Percentiles rank a stretch among this genome's conserved stretches.
Conservation (phyloP, 2,329 filamentous ascomycete species). For the Daldinia sp. region DNA sequence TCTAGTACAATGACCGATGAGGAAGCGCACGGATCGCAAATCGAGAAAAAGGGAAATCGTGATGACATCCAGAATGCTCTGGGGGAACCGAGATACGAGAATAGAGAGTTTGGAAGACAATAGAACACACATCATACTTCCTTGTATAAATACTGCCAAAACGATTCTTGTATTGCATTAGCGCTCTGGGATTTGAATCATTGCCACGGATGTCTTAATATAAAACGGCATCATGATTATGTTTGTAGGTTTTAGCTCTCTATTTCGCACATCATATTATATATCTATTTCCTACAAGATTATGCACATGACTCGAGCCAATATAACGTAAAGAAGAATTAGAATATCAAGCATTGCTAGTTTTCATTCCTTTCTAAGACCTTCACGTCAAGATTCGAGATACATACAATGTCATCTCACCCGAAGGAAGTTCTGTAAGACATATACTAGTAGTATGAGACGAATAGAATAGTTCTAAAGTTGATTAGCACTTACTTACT, state of each 20-base stretch:
- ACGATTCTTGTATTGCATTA: background rate
- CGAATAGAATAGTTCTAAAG: no score
- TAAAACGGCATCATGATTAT: background rate
- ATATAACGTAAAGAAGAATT: no score
- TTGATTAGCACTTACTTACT: no score
- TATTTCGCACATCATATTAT: background rate
- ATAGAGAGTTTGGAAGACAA: slow-evolving; percentile 21
- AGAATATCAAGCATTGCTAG: no score
- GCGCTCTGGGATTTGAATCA: background rate
- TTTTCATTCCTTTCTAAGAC: no score
- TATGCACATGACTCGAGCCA: no score
- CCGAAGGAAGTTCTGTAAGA: no score
- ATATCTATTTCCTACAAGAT: no score
- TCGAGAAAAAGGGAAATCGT: slow-evolving; percentile 22
- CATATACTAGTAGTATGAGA: no score
- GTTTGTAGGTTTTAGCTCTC: background rate
- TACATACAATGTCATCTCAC: no score
- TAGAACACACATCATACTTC: slow-evolving; percentile 54
- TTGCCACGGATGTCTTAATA: background rate
- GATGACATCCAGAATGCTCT: slow-evolving; percentile 34
- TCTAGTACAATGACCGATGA: slow-evolving; percentile 33
- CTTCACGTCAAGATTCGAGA: no score
- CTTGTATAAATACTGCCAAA: background rate
- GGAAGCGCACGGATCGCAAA: background rate
- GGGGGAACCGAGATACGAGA: slow-evolving; percentile 34